Evolutionary conservation across 768 basidiomycete genomes (phyloP), one percentile per base, ranked within the genome.

Genomic region (Pleurotus cornucopiae): DNA sequence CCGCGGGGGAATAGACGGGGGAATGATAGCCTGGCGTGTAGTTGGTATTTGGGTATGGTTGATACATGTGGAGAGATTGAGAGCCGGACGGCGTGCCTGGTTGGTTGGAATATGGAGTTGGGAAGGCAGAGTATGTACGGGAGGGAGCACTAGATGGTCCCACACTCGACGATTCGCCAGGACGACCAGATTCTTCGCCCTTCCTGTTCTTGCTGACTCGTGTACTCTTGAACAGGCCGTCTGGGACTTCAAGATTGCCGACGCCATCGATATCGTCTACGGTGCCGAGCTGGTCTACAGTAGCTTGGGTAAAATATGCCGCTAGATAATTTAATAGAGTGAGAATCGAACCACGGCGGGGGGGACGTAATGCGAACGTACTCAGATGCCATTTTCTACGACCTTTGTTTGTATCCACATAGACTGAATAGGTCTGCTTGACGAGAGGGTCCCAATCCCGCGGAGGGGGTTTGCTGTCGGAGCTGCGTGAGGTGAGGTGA

Each of bases 381-480:
- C 89, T 91, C 41, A 92, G 74, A 67, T 91, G 90, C 90, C 89
- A 91, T 71, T 92, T 92, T 47, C 85, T 78, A 55, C 75, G 75
- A 41, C 88, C 85, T 61, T 78, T 80, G 34, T 78, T 78, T 4
- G 84, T 83, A 55, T 82, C 76, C 30, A 86, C 82, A 83, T 83
- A 89, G 39, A 88, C 89, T 0, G 89, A 91, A 66, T 91, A 92
- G 0, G 90, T 91, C 67, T 91, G 90, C 67, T 91, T 91, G 54
- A 91, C 84, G 43, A 90, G 75, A 6, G 79, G 81, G 62, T 88
- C 83, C 83, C 83, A 85, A 56, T 80, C 80, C 49, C 79, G 74
- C 1, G 81, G 79, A 13, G 83, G 81, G 55, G 76, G 77, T 60
- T 75, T 81, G 20, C 16, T 53, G 58, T 81, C 77, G 38, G 73